Conservation (phyloP, 2,329 filamentous ascomycete genomes). For the Penicillium sp. region DNA sequence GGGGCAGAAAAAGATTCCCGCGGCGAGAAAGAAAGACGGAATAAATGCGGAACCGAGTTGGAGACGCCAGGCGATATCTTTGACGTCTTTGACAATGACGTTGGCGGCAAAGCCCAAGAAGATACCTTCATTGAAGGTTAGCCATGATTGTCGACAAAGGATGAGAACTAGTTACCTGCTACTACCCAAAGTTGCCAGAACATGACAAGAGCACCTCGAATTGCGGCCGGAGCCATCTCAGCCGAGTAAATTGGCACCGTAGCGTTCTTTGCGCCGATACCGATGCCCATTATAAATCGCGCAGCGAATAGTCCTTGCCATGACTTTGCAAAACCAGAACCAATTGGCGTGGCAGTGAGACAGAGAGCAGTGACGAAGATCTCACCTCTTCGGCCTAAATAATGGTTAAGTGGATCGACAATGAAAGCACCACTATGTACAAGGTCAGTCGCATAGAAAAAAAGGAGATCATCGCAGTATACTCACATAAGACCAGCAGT, state of each 20-base stretch:
- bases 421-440: constrained; percentile 56
- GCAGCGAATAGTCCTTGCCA: constrained; percentile 57
- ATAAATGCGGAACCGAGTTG: constrained; percentile 64
- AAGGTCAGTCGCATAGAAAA: constrained; percentile 21
- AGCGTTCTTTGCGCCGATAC: constrained; percentile 58
- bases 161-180: constrained; percentile 6
- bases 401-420: constrained; percentile 62
- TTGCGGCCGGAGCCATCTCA: constrained; percentile 53
- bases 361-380: constrained; percentile 63
- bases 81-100: constrained; percentile 58
- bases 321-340: constrained; percentile 57
- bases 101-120: constrained; percentile 65
- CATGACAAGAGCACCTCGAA: constrained; percentile 57
- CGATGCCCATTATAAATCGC: constrained; percentile 58
- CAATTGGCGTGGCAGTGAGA: constrained; percentile 65
- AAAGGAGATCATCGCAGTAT: constrained; percentile 46
- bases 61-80: constrained; percentile 59
- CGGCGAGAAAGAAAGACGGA: constrained; percentile 56
- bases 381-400: constrained; percentile 58
- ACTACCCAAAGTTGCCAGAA: constrained; percentile 47
- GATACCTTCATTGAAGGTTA: constrained; percentile 45
- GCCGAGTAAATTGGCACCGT: constrained; percentile 55
- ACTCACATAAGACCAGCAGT: constrained; percentile 19
- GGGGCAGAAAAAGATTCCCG: constrained; percentile 27
- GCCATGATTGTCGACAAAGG: background rate